Evolutionary conservation across 805 yeast species (phyloP).

Genomic region (Citeromyces nyonsensis): DNA sequence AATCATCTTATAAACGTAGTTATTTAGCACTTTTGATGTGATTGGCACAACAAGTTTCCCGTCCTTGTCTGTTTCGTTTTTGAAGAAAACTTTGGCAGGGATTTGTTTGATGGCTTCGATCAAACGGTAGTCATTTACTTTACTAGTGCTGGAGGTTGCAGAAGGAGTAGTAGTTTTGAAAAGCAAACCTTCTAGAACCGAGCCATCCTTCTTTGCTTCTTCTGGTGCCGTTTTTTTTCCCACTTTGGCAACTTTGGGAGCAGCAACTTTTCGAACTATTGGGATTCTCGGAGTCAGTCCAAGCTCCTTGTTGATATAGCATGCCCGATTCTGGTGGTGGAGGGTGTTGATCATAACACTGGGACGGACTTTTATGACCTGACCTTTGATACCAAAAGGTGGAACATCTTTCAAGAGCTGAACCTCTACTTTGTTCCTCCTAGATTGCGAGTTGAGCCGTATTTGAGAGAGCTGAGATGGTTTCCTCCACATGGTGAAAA

Average conservation of each 20-base stretch:
- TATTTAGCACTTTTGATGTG: neutral
- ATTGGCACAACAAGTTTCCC: neutral
- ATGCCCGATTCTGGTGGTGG: conserved; percentile 60
- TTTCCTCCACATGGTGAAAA: neutral
- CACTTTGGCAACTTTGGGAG: neutral
- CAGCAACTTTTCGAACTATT: conserved; percentile 10
- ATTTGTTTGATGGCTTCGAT: conserved; percentile 4
- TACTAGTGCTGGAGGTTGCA: conserved; percentile 7
- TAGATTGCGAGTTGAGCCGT: conserved; percentile 28
- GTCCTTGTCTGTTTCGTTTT: conserved; percentile 8
- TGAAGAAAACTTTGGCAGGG: conserved; percentile 12
- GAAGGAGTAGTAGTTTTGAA: conserved; percentile 8
- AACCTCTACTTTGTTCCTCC: conserved; percentile 44
- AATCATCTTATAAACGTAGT: neutral
- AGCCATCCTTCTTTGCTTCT: conserved; percentile 11
- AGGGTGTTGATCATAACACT: conserved; percentile 71
- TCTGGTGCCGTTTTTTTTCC: conserved; percentile 6
- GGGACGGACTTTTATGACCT: conserved; percentile 61
- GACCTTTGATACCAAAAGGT: conserved; percentile 53
- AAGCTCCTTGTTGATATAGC: conserved; percentile 41
- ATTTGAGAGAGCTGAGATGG: conserved; percentile 11
- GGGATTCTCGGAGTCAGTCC: conserved; percentile 16
- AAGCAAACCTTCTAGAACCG: conserved; percentile 9
- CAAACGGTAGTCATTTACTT: neutral
- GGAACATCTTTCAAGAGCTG: conserved; percentile 62